phyloP scores from a whole-genome alignment of 2,329 filamentous ascomycete species.

The Chaetomium olivaceum region DNA sequence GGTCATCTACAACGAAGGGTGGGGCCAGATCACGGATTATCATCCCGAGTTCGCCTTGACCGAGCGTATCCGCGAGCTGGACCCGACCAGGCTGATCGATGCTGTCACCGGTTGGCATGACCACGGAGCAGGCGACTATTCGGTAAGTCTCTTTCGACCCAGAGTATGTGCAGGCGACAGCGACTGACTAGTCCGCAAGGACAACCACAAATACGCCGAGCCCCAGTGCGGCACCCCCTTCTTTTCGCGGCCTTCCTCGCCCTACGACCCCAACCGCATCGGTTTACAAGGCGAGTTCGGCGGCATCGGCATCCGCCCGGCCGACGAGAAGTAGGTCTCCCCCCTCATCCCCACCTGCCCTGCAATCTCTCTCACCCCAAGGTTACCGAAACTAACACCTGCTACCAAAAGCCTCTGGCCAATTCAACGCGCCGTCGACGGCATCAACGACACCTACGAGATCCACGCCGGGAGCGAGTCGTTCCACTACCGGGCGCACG shows the following conservation, averaged over 20 bases:
- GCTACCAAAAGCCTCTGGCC: conserved; percentile 61
- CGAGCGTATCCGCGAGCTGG: conserved; percentile 54
- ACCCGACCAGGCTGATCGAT: conserved; percentile 65
- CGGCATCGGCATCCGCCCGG: conserved; percentile 66
- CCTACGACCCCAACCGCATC: conserved; percentile 60
- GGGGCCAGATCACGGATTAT: conserved; percentile 59
- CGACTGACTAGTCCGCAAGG: conserved; percentile 40
- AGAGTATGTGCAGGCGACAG: neutral
- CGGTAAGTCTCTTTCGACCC: neutral
- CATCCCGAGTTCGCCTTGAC: conserved; percentile 61
- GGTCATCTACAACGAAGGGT: conserved; percentile 72
- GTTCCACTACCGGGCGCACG: conserved; percentile 67
- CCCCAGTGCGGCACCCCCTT: conserved; percentile 71
- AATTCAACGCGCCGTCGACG: conserved; percentile 56
- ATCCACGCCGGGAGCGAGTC: conserved; percentile 57
- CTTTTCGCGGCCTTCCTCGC: conserved; percentile 58
- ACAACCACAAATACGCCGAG: conserved; percentile 72
- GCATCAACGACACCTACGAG: conserved; percentile 68
- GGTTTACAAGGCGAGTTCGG: conserved; percentile 72
- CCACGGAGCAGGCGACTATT: conserved; percentile 51
- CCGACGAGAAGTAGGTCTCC: conserved; percentile 57
- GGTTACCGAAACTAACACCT: too few relatives aligned
- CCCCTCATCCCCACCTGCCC: neutral
- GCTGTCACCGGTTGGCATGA: conserved; percentile 67
- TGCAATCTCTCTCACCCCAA: neutral